Evolutionary conservation across 108 stramenopile genomes (phyloP).

Genomic region (Nitzschia putrida): DNA sequence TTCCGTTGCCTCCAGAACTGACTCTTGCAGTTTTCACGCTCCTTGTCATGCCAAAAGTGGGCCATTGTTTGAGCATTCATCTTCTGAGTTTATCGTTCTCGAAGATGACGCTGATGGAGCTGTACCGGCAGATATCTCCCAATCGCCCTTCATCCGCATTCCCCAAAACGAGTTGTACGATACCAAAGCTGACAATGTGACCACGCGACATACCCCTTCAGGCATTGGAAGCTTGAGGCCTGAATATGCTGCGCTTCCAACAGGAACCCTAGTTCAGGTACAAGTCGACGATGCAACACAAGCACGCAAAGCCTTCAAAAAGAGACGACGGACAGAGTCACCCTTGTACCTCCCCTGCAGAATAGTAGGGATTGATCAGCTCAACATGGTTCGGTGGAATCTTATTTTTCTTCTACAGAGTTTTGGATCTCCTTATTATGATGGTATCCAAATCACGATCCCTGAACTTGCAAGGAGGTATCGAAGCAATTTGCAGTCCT

Average conservation of each 20-base stretch:
- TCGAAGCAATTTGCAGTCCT: constrained; percentile 37
- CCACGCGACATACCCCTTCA: no score
- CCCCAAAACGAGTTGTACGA: no score
- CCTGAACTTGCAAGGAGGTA: constrained; percentile 32
- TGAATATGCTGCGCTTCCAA: constrained; percentile 46
- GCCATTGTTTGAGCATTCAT: not conserved
- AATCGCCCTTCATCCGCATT: no score
- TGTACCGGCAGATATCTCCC: no score
- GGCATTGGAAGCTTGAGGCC: not conserved
- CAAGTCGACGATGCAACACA: constrained; percentile 73
- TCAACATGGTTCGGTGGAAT: constrained; percentile 71
- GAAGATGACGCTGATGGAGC: constrained; percentile 1
- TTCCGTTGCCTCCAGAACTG: no score
- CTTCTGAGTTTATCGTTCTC: constrained; percentile 3
- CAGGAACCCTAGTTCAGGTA: constrained; percentile 66
- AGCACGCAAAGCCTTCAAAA: constrained; percentile 89
- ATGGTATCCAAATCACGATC: constrained; percentile 39
- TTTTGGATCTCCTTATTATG: constrained; percentile 42
- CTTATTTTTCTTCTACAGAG: constrained; percentile 63
- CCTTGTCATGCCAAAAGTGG: no score
- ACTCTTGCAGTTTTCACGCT: no score
- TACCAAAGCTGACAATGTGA: no score
- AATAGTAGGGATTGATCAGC: constrained; percentile 65
- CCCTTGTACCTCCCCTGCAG: constrained; percentile 81
- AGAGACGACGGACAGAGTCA: constrained; percentile 76